phyloP scores from a whole-genome alignment of 2,329 filamentous ascomycete species.

The Dactylellina leptospora region DNA sequence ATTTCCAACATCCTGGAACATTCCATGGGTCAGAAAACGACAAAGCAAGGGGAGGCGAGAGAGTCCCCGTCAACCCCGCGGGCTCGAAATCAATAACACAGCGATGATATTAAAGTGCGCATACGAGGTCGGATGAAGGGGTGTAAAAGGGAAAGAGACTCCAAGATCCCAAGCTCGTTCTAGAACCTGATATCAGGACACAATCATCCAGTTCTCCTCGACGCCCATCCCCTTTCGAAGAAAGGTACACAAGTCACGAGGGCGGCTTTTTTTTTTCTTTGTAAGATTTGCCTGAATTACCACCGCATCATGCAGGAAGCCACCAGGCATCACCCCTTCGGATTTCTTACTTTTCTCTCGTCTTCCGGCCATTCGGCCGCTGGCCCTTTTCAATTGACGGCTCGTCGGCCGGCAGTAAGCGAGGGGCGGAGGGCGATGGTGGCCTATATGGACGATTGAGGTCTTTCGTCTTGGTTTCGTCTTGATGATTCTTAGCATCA shows the following conservation, averaged over 20 bases:
- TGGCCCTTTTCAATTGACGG: constrained; percentile 26
- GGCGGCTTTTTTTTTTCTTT: background rate
- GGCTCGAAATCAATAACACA: no score
- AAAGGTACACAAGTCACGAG: constrained; percentile 17
- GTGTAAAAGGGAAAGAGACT: no score
- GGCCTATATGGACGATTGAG: background rate
- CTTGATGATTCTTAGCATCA: no score
- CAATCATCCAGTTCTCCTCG: constrained; percentile 6
- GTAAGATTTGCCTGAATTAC: constrained; percentile 44
- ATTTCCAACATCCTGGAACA: constrained; percentile 49
- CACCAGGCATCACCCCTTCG: constrained; percentile 2
- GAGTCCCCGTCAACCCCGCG: no score
- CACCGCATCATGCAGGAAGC: constrained; percentile 49
- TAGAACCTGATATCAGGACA: constrained; percentile 30
- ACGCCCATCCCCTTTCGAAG: background rate
- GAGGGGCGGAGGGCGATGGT: constrained; percentile 5
- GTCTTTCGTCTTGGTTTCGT: background rate
- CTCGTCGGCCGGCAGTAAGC: constrained; percentile 45
- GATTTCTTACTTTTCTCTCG: constrained; percentile 5
- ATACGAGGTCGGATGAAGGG: no score
- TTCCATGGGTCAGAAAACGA: constrained; percentile 37
- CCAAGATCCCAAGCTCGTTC: constrained; percentile 12
- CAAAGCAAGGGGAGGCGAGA: constrained; percentile 46
- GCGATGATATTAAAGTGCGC: no score
- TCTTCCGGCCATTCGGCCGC: constrained; percentile 22